These are phyloP conservation scores for Sclerospora graminicola DNA, from an alignment of 352 stramenopile species.

Conservation along the genomic window DNA sequence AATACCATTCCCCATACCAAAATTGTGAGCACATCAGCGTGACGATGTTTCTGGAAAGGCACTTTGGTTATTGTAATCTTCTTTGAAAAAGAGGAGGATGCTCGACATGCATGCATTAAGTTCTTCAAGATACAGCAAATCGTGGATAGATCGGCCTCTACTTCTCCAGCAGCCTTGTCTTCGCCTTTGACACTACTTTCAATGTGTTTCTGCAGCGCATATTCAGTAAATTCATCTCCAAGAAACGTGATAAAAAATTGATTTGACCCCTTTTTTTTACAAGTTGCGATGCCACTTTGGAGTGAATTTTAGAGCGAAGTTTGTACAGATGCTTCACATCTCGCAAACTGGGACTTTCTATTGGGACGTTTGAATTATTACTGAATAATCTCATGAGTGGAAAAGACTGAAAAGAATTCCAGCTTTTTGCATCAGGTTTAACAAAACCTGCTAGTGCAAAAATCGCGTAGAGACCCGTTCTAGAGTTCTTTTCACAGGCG, in stretches of 20 bases:
- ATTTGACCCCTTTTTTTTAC: conserved; percentile 34
- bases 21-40: conserved; percentile 36
- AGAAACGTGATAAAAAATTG: conserved; percentile 42
- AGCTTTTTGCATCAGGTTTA: conserved; percentile 50
- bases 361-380: conserved; percentile 4
- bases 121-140: conserved; percentile 70
- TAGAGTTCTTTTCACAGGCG: conserved; percentile 37
- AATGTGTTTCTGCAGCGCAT: conserved; percentile 12
- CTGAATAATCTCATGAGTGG: conserved; percentile 36
- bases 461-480: conserved; percentile 43
- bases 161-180: conserved; percentile 27
- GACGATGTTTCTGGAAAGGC: conserved; percentile 12
- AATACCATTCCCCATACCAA: conserved; percentile 22
- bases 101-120: conserved; percentile 47
- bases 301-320: too few species aligned
- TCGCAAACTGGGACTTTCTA: conserved; percentile 6
- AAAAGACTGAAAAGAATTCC: conserved; percentile 43
- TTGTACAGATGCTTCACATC: conserved; percentile 54
- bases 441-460: conserved; percentile 65
- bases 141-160: too few species aligned
- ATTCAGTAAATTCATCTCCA: conserved; percentile 32
- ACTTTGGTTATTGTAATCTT: conserved; percentile 33
- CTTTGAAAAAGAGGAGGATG: conserved; percentile 47
- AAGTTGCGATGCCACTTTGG: conserved; percentile 50
- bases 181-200: conserved; percentile 13